Evolutionary conservation across 1,139 yeast species (phyloP), one percentile per base, ranked within the genome.

Genomic region (Taiozyma sp.): DNA sequence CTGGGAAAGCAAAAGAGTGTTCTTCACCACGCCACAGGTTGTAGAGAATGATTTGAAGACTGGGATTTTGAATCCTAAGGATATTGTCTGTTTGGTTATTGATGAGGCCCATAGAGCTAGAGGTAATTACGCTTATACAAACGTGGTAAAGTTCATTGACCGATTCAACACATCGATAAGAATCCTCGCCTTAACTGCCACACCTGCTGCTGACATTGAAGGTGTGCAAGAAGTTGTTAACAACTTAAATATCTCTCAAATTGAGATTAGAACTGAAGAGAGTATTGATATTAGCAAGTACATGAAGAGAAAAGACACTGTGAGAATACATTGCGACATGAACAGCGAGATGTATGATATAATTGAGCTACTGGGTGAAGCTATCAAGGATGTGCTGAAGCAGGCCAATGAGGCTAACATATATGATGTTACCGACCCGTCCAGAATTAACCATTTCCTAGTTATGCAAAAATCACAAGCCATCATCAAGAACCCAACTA

Each of bases 41-140:
- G 93, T 93, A 2, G 97, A 90, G 56, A 90, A 91, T 67, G 99
- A 95, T 68, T 72, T 95, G 53, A 76, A 80, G 43, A 72, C 81
- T 39, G 97, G 97, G 0, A 71, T 81, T 2, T 70, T 92, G 30
- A 81, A 89, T 61, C 96, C 98, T 0, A 85, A 81, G 58, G 76
- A 80, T 34, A 74, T 95, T 10, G 86, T 81, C 0, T 79, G 96
- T 51, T 62, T 95, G 47, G 93, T 95, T 2, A 76, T 95, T 40
- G 99, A 95, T 70, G 99, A 95, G 71, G 99, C 99, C 0, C 99
- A 95, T 68, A 73, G 97, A 47, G 90, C 97, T 0, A 84, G 86
- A 47, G 97, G 97, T 0, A 86, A 88, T 51, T 92, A 91, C 65
- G 87, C 98, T 0, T 93, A 93, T 61, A 86, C 86, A 48, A 87